Conservation (phyloP, 805 yeast genomes). For the Deakozyma indianensis region DNA sequence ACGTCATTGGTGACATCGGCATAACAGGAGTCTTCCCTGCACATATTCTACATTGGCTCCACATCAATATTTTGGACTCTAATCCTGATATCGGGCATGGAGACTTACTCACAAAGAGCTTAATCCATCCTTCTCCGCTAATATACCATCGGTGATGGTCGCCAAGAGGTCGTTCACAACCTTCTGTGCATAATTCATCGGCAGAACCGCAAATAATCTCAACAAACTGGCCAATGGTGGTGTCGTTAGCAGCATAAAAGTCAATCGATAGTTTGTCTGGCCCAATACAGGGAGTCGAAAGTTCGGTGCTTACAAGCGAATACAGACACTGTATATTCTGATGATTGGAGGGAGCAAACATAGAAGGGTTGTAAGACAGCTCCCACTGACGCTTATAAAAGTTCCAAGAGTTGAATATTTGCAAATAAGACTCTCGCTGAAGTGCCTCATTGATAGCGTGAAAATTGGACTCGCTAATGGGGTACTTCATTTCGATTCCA, state of each 20-base stretch:
- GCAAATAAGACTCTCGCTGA: neutral
- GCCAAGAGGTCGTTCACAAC: slow-evolving; percentile 54
- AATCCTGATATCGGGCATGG: slow-evolving; percentile 43
- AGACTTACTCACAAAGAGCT: slow-evolving; percentile 52
- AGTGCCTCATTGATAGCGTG: neutral
- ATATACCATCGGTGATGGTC: slow-evolving; percentile 81
- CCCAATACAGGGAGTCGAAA: slow-evolving; percentile 85
- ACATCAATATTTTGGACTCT: slow-evolving; percentile 61
- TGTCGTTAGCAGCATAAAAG: slow-evolving; percentile 82
- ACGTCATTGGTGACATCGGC: slow-evolving; percentile 74
- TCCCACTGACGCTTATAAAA: slow-evolving; percentile 52
- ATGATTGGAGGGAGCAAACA: slow-evolving; percentile 58
- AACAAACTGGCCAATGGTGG: slow-evolving; percentile 75
- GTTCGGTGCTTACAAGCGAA: slow-evolving; percentile 68
- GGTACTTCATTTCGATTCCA: slow-evolving; percentile 5
- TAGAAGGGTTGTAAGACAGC: slow-evolving; percentile 35
- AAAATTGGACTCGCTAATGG: slow-evolving; percentile 1
- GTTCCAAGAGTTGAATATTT: slow-evolving; percentile 4
- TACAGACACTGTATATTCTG: slow-evolving; percentile 67
- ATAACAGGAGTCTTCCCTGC: slow-evolving; percentile 58
- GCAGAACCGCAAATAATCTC: slow-evolving; percentile 68
- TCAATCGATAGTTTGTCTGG: slow-evolving; percentile 78
- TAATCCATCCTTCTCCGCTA: slow-evolving; percentile 75
- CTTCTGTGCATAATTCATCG: slow-evolving; percentile 55
- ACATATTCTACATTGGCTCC: slow-evolving; percentile 85